Base-by-base conservation (phyloP, 2,329 filamentous ascomycete species). In the Chrysoporthe cubensis region DNA sequence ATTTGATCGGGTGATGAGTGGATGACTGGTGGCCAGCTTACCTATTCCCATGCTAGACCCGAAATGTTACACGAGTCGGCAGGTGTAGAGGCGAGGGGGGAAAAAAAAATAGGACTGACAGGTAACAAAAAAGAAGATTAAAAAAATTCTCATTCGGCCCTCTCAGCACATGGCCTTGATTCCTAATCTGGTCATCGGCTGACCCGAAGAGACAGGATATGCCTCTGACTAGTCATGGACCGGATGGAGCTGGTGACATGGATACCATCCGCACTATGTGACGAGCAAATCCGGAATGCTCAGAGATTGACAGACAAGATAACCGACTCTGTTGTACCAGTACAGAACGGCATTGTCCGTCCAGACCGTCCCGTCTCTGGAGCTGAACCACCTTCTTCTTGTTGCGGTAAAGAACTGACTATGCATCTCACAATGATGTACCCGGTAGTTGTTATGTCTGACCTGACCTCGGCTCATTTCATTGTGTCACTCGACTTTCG, bases 41-140 rank as follows among this genome's bases (percentile, higher is more conserved):
- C 32, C 21, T 57, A 57, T 57, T 57, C 54, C 34, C 54, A 37
- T 57, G 32, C 34, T 57, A 57, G 54, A 57, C 18, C 34, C 54
- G 54, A 16, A n/a, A n/a, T 57, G 34, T 40, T 16, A n/a, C 6
- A 18, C 54, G 54, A 57, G 54, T 57, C 32, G 34, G 32, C 32
- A 40, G n/a, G 34, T 14, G 34, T 26, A 26, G 34, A 14, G 54
- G 32, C 54, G 54, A 40, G 16, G 16, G 11, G 26, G 13, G 8
- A 13, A 37, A 11, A 2, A 57, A 40, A n/a, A 32, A 26, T 4
- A 40, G 16, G 32, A 18, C 21, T 34, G 52, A 37, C 11, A 26
- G 11, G n/a, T 52, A 34, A 37, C 3, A 1, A 21, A 7, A 18
- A 40, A 40, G 13, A 40, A 11, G 11, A 57, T 40, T 16, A 56